Base-by-base conservation (phyloP, 805 yeast species). In the Wickerhamiella parazyma region DNA sequence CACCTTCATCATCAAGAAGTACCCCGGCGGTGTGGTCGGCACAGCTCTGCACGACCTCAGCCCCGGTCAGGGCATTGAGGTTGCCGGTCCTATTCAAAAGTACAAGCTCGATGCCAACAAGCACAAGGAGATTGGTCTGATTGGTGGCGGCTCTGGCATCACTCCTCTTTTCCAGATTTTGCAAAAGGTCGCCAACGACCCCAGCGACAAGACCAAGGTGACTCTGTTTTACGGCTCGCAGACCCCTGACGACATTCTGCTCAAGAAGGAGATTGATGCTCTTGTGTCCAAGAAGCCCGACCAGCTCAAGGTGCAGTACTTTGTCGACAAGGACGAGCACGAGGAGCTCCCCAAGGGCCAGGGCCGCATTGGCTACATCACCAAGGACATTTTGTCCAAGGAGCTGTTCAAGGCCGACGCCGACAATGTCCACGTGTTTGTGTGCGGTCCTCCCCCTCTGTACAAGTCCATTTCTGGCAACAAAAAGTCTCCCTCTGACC, bases 141-240 rank as follows among this genome's bases (percentile, higher is more conserved):
- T 91, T 54, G 97, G 95, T 56, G 98, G 94, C 58, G 98, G 98
- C 60, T 72, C 94, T 41, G 97, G 97, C 66, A 87, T 91, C 63
- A 84, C 96, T 38, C 98, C 98, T 48, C 71, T 91, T 65, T 87
- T 73, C 71, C 98, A 91, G 70, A 66, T 91, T 62, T 63, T 84
- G 49, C 80, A 76, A 57, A 78, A 75, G 61, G 73, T 89, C 60
- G 71, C 82, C 57, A 70, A 71, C 60, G 76, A 87, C 71, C 87
- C 94, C 45, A 68, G 65, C 37, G 97, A 91, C 68, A 80, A 84
- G 63, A 91, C 98, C 57, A 80, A 85, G 72, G 78, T 91, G 50
- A 71, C 77, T 50, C 70, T 91, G 54, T 68, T 75, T 60, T 89
- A 82, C 67, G 97, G 95, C 57, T 76, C 76, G 63, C 68, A 76